These are phyloP conservation scores for Globisporangium cylindrosporum DNA, from an alignment of 352 stramenopile species.

Conservation along the genomic window DNA sequence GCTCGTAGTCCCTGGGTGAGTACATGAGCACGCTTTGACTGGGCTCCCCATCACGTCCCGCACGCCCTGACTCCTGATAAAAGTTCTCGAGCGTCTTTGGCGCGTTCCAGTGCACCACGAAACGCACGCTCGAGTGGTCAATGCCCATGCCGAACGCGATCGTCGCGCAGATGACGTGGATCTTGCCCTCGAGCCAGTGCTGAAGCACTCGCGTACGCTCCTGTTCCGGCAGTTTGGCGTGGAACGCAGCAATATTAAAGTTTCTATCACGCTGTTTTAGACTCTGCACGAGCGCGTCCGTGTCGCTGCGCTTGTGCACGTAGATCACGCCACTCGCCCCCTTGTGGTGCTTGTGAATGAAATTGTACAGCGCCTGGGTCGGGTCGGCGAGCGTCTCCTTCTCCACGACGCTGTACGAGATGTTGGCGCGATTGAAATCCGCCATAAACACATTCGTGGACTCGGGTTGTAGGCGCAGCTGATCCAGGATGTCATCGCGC, in stretches of 20 bases:
- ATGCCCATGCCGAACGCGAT: constrained; percentile 94
- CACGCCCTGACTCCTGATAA: constrained; percentile 95
- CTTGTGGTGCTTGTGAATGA: constrained; percentile 37
- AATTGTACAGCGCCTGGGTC: constrained; percentile 32
- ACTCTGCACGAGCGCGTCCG: constrained; percentile 36
- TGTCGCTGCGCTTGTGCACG: constrained; percentile 54
- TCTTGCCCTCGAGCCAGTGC: constrained; percentile 39
- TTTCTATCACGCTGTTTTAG: constrained; percentile 25
- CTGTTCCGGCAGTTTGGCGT: constrained; percentile 44
- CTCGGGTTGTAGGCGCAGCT: constrained; percentile 33
- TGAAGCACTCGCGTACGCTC: constrained; percentile 41
- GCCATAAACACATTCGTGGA: constrained; percentile 36
- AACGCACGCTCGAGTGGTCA: constrained; percentile 88
- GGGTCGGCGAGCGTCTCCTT: constrained; percentile 50
- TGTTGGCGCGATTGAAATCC: constrained; percentile 63
- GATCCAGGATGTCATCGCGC: constrained; percentile 53
- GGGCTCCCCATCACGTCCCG: constrained; percentile 90
- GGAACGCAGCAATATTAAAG: constrained; percentile 42
- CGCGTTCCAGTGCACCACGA: constrained; percentile 88
- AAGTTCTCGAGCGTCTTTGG: constrained; percentile 93
- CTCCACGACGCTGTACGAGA: constrained; percentile 50
- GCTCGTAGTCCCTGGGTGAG: constrained; percentile 40
- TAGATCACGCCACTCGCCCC: constrained; percentile 43
- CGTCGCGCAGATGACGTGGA: constrained; percentile 88
- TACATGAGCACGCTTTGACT: constrained; percentile 88